Conservation (phyloP, 192 early-diverging fungal species). For the Funneliformis geosporum region DNA sequence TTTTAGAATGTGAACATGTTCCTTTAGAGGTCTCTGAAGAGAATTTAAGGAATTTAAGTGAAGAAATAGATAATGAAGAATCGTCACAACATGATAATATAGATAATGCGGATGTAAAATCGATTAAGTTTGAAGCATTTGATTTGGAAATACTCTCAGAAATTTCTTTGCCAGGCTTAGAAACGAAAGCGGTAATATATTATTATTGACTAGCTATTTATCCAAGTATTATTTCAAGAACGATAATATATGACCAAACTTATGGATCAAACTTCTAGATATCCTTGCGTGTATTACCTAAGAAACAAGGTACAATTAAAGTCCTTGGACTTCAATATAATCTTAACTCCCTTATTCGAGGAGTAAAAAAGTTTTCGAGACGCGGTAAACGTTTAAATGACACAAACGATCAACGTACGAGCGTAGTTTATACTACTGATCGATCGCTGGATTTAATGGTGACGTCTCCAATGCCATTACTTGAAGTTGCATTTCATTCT, state of each 20-base stretch:
- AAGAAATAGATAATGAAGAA: slow-evolving; percentile 42
- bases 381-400: slow-evolving; percentile 73
- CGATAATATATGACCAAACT: background rate
- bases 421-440: slow-evolving; percentile 67
- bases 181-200: slow-evolving; percentile 46
- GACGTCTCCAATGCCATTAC: slow-evolving; percentile 78
- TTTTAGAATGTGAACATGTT: slow-evolving; percentile 57
- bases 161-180: slow-evolving; percentile 52
- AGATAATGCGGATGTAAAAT: slow-evolving; percentile 24
- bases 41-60: slow-evolving; percentile 32
- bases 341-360: slow-evolving; percentile 76
- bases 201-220: background rate
- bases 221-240: no score
- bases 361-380: slow-evolving; percentile 64
- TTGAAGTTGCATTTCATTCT: slow-evolving; percentile 75
- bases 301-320: slow-evolving; percentile 68
- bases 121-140: slow-evolving; percentile 50
- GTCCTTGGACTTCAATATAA: slow-evolving; percentile 78
- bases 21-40: slow-evolving; percentile 33
- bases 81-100: slow-evolving; percentile 32
- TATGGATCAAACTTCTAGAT: slow-evolving; percentile 46
- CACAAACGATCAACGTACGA: slow-evolving; percentile 68
- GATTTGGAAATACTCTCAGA: slow-evolving; percentile 61
- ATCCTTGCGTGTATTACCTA: slow-evolving; percentile 69
- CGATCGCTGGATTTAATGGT: slow-evolving; percentile 71